A percentile compares a stretch with the other conserved stretches of the same genome.
These are phyloP conservation scores for Misopates orontium DNA, from an alignment of 257 asterid genomes.

Conservation along the genomic window DNA sequence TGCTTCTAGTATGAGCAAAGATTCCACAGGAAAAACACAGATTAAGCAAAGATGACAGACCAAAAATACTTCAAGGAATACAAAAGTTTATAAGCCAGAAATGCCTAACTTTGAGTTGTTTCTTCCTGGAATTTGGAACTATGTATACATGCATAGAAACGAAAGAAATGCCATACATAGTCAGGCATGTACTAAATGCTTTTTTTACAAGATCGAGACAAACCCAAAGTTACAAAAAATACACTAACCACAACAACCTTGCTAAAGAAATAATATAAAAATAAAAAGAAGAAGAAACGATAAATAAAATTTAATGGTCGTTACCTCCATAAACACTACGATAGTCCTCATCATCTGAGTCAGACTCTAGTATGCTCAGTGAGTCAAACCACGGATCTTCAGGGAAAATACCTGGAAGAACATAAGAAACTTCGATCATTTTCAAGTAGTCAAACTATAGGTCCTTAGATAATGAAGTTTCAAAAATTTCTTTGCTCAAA, in stretches of 20 bases:
- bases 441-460: constrained; percentile 3
- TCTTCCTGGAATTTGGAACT: neutral
- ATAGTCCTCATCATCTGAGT: constrained; percentile 83
- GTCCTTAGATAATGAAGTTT: neutral
- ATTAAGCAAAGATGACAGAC: neutral
- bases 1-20: neutral
- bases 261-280: neutral
- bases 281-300: neutral
- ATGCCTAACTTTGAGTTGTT: neutral
- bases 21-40: neutral
- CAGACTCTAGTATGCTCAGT: constrained; percentile 70
- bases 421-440: constrained; percentile 7
- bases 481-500: constrained; percentile 4
- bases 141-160: neutral
- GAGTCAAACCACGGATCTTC: constrained; percentile 88
- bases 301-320: neutral
- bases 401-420: constrained; percentile 56
- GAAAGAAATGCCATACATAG: neutral
- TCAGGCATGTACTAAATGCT: neutral
- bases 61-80: neutral
- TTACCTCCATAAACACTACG: constrained; percentile 72
- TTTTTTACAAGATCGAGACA: neutral
- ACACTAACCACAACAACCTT: neutral
- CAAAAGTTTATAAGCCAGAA: neutral
- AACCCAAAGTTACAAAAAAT: neutral